These are phyloP conservation scores for Neospora caninum DNA, from an alignment of 169 alveolate species.

Conservation along the genomic window DNA sequence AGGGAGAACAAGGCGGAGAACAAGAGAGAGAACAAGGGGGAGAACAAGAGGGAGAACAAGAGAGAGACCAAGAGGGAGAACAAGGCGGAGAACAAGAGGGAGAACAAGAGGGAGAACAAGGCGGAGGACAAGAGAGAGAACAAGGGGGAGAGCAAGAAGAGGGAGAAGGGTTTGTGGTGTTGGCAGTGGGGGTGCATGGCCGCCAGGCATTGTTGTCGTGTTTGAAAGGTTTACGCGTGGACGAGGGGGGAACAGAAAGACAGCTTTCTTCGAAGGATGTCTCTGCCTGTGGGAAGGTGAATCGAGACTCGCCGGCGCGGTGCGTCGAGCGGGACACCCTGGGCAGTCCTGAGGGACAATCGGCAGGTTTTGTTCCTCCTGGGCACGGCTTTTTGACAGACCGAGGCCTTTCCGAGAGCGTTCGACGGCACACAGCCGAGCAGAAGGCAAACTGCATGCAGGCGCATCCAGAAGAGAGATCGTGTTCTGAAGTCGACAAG, in stretches of 20 bases:
- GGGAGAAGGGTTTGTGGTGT: background rate
- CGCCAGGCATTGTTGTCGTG: background rate
- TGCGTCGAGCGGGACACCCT: too few species aligned
- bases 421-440: too few species aligned
- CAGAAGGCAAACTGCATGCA: too few species aligned
- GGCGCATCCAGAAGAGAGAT: background rate
- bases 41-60: too few species aligned
- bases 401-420: background rate
- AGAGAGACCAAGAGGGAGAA: background rate
- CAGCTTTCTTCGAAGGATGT: too few species aligned
- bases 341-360: too few species aligned
- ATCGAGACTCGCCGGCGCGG: background rate
- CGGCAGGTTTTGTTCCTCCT: too few species aligned
- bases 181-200: conserved; percentile 6
- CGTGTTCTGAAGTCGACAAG: background rate
- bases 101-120: too few species aligned
- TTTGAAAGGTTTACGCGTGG: background rate
- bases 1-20: background rate
- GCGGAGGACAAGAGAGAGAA: background rate
- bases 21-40: background rate
- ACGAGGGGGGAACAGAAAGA: background rate
- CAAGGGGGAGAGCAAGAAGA: background rate
- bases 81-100: background rate
- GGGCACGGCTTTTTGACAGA: background rate
- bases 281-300: background rate